A percentile compares a stretch with the other conserved stretches of the same genome.
phyloP scores from a whole-genome alignment of 805 yeast genomes.

The Starmera caribaea region DNA sequence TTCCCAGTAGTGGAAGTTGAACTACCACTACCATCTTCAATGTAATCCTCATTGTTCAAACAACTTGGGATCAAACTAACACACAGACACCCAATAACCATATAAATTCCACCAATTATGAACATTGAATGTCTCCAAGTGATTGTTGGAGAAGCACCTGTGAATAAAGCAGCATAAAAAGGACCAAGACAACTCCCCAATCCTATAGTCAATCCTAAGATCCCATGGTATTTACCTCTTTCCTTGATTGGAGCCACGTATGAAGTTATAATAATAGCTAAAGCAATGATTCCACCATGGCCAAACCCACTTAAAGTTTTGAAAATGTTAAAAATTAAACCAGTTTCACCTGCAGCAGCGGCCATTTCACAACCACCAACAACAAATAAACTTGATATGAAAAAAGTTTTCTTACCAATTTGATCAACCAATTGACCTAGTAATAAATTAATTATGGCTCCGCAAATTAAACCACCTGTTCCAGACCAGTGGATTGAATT shows the following conservation, averaged over 20 bases:
- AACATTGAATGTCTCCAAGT: conserved; percentile 32
- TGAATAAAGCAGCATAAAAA: conserved; percentile 28
- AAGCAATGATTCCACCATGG: conserved; percentile 39
- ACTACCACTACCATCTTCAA: too few species aligned
- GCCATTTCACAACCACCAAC: conserved; percentile 34
- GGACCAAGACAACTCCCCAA: conserved; percentile 36
- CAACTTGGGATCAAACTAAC: conserved; percentile 23
- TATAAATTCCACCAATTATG: conserved; percentile 24
- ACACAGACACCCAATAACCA: conserved; percentile 12
- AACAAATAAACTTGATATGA: conserved; percentile 27
- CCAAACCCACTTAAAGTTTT: conserved; percentile 48
- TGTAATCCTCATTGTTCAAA: too few species aligned
- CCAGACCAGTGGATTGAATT: conserved; percentile 48
- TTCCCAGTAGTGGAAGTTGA: too few species aligned
- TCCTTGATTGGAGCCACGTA: conserved; percentile 41
- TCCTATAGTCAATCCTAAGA: conserved; percentile 38
- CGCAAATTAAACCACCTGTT: conserved; percentile 39
- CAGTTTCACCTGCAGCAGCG: conserved; percentile 36
- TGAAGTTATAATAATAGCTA: conserved; percentile 41
- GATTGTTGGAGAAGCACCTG: conserved; percentile 14
- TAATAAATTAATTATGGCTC: conserved; percentile 39
- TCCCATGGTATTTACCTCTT: conserved; percentile 48
- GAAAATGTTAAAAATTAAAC: conserved; percentile 36
- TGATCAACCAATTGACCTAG: conserved; percentile 45
- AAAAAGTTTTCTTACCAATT: conserved; percentile 36